phyloP scores from a whole-genome alignment of 2,329 filamentous ascomycete species.

The Talaromyces sp. region DNA sequence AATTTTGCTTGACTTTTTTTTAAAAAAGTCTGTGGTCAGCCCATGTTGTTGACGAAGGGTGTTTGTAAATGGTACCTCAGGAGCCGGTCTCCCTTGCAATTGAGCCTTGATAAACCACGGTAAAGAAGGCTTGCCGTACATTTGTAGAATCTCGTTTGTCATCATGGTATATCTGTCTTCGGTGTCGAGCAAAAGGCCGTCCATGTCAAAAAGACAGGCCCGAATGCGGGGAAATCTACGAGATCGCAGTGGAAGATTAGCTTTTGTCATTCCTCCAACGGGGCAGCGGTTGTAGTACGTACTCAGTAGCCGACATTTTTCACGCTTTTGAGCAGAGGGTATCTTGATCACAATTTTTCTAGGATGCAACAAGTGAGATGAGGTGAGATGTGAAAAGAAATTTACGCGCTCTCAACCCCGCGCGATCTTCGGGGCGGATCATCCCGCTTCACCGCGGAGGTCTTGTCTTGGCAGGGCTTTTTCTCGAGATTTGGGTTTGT shows the following conservation, averaged over 20 bases:
- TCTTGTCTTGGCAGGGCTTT: background rate
- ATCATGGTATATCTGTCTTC: constrained; percentile 84
- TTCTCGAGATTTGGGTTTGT: background rate
- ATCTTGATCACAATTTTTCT: background rate
- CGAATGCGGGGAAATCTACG: constrained; percentile 66
- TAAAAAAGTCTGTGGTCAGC: background rate
- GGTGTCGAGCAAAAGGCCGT: constrained; percentile 88
- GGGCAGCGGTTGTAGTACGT: background rate
- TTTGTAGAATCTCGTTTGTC: constrained; percentile 73
- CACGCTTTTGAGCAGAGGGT: background rate
- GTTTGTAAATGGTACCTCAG: constrained; percentile 36
- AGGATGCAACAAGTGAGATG: background rate
- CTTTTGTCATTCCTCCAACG: background rate
- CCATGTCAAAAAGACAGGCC: constrained; percentile 98
- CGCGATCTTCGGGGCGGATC: background rate
- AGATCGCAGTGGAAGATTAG: background rate
- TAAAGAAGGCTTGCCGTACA: constrained; percentile 67
- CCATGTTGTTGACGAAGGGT: background rate
- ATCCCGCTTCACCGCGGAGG: background rate
- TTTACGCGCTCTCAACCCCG: background rate
- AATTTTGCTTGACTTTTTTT: constrained; percentile 50
- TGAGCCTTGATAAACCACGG: constrained; percentile 94
- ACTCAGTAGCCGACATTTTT: constrained; percentile 7
- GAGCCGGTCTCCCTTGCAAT: constrained; percentile 63
- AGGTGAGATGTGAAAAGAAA: background rate